Evolutionary conservation across 2,329 filamentous ascomycete genomes (phyloP).

Genomic region (Ophiostoma perfectum): DNA sequence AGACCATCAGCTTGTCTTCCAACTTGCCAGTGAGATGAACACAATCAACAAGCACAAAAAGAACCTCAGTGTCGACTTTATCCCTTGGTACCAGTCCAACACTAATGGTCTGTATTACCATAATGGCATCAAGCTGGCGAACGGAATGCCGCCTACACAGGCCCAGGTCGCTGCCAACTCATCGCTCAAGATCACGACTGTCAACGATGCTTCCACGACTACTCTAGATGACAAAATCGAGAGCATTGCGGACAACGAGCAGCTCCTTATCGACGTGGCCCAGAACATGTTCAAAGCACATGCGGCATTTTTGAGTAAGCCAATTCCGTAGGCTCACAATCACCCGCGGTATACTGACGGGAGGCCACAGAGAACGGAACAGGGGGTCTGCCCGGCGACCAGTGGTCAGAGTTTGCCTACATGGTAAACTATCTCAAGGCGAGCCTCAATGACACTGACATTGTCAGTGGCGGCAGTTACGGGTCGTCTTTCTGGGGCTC

Average conservation of each 20-base stretch:
- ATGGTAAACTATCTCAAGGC: slow-evolving; percentile 13
- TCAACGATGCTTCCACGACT: not conserved
- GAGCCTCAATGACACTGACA: slow-evolving; percentile 10
- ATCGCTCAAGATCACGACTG: not conserved
- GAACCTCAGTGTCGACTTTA: slow-evolving; percentile 11
- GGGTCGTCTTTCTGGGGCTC: slow-evolving; percentile 1
- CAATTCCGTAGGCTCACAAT: not conserved
- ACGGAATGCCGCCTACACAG: not conserved
- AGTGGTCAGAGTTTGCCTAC: slow-evolving; percentile 11
- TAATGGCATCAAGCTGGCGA: slow-evolving; percentile 3
- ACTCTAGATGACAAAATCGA: not conserved
- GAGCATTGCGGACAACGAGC: not conserved
- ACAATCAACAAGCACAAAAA: slow-evolving; percentile 10
- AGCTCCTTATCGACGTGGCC: not conserved
- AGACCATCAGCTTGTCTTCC: slow-evolving; percentile 12
- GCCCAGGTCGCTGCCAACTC: slow-evolving; percentile 5
- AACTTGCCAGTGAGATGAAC: slow-evolving; percentile 13
- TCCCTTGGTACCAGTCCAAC: slow-evolving; percentile 12
- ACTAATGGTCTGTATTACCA: slow-evolving; percentile 1
- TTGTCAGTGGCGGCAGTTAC: not conserved
- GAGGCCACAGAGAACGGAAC: not conserved
- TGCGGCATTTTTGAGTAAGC: slow-evolving; percentile 7
- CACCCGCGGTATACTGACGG: not conserved
- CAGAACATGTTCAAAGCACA: slow-evolving; percentile 14
- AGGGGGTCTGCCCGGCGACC: not conserved